Evolutionary conservation across 176 grass and related monocot genomes (phyloP).

Genomic region (Aegilops longissima): DNA sequence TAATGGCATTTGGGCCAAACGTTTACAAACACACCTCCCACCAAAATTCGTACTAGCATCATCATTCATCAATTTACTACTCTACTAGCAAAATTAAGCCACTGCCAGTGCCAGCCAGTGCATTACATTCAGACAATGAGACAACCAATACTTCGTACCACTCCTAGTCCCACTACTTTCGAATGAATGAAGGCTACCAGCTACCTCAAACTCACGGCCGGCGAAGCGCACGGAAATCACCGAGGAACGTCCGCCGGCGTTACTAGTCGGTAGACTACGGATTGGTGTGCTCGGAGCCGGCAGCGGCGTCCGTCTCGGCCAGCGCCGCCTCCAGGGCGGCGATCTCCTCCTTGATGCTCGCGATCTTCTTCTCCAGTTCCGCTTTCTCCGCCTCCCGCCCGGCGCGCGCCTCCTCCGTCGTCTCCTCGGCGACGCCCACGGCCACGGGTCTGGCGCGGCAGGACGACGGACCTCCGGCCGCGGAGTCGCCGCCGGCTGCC

Average conservation of each 20-base stretch:
- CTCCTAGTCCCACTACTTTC: no score
- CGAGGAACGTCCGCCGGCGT: not conserved
- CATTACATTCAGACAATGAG: no score
- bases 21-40: no score
- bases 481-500: not conserved
- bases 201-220: no score
- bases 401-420: not conserved
- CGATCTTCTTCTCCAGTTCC: conserved; percentile 20
- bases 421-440: not conserved
- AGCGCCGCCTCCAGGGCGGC: not conserved
- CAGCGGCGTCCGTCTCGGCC: conserved; percentile 6
- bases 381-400: not conserved
- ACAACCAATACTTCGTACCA: no score
- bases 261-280: not conserved
- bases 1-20: no score
- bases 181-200: no score
- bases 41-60: no score
- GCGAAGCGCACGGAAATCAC: no score
- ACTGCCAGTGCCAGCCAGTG: no score
- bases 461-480: not conserved
- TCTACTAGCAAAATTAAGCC: no score
- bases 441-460: not conserved
- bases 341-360: conserved; percentile 11
- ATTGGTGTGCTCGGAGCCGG: not conserved
- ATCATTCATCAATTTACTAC: no score